These are phyloP conservation scores for Dissoconium aciculare DNA, from an alignment of 2,329 filamentous ascomycete genomes.

Conservation along the genomic window DNA sequence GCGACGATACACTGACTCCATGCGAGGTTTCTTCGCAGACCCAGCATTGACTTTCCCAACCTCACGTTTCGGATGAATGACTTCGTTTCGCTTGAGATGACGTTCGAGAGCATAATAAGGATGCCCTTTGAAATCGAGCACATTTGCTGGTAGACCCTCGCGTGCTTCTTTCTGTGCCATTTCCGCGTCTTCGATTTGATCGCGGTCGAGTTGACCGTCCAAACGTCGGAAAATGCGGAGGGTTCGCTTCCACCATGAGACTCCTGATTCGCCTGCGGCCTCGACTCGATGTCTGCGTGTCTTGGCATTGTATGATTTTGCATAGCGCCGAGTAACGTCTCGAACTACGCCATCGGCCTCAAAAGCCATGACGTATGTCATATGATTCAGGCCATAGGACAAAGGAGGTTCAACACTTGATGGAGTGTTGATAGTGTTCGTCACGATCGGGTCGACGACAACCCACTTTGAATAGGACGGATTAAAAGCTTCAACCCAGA, in stretches of 20 bases:
- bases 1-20: slow-evolving; percentile 72
- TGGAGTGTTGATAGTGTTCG: slow-evolving; percentile 60
- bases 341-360: slow-evolving; percentile 61
- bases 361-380: slow-evolving; percentile 76
- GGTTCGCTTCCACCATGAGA: slow-evolving; percentile 40
- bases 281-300: slow-evolving; percentile 74
- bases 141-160: slow-evolving; percentile 43
- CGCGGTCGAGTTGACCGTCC: slow-evolving; percentile 41
- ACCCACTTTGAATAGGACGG: slow-evolving; percentile 82
- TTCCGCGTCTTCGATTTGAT: slow-evolving; percentile 71
- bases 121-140: slow-evolving; percentile 29
- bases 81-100: slow-evolving; percentile 70
- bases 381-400: slow-evolving; percentile 57
- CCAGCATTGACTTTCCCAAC: slow-evolving; percentile 67
- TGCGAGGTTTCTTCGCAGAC: slow-evolving; percentile 34
- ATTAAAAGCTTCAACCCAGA: slow-evolving; percentile 90
- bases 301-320: slow-evolving; percentile 80
- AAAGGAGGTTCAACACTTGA: slow-evolving; percentile 68
- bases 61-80: slow-evolving; percentile 55
- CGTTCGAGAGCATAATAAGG: slow-evolving; percentile 55
- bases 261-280: slow-evolving; percentile 36
- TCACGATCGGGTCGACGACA: slow-evolving; percentile 71
- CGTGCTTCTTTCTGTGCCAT: slow-evolving; percentile 53
- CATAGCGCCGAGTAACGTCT: slow-evolving; percentile 80
- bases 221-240: slow-evolving; percentile 31